These are phyloP conservation scores for Coriaria nepalensis DNA, from an alignment of 306 rosid genomes.

Conservation along the genomic window DNA sequence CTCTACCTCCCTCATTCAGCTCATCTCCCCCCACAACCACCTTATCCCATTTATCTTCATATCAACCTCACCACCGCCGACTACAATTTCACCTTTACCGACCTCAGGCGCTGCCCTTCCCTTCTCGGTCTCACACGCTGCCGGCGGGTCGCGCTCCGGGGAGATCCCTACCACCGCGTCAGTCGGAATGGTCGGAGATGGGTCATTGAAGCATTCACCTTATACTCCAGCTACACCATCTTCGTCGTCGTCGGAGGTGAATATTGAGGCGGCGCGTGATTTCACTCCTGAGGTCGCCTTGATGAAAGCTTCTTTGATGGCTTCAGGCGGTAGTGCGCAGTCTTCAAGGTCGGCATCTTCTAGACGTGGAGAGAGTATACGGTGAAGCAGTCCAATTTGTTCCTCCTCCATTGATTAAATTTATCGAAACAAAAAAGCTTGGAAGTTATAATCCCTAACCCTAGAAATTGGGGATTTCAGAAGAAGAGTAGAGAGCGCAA, in stretches of 20 bases:
- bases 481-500: too few relatives aligned
- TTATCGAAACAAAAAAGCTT: background rate
- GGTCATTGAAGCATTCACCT: constrained; percentile 26
- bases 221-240: background rate
- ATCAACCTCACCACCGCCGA: constrained; percentile 13
- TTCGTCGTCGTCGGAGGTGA: constrained; percentile 21
- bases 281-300: constrained; percentile 64
- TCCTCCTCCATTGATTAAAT: constrained; percentile 29
- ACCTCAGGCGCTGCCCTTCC: constrained; percentile 12
- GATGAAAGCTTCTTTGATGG: constrained; percentile 58
- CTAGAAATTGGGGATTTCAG: background rate
- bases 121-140: constrained; percentile 29
- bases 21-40: constrained; percentile 36
- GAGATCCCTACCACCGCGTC: constrained; percentile 24
- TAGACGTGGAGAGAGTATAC: constrained; percentile 59
- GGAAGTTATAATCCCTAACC: background rate
- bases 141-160: constrained; percentile 22
- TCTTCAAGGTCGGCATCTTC: constrained; percentile 90
- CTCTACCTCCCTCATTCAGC: constrained; percentile 22
- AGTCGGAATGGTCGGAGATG: constrained; percentile 22
- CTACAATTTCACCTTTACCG: constrained; percentile 23
- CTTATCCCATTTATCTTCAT: constrained; percentile 15
- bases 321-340: constrained; percentile 65
- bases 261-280: constrained; percentile 31
- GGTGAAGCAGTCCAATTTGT: constrained; percentile 24